These are phyloP conservation scores for Capillidium rhysosporum DNA, from an alignment of 371 early-diverging fungal genomes.

Conservation along the genomic window DNA sequence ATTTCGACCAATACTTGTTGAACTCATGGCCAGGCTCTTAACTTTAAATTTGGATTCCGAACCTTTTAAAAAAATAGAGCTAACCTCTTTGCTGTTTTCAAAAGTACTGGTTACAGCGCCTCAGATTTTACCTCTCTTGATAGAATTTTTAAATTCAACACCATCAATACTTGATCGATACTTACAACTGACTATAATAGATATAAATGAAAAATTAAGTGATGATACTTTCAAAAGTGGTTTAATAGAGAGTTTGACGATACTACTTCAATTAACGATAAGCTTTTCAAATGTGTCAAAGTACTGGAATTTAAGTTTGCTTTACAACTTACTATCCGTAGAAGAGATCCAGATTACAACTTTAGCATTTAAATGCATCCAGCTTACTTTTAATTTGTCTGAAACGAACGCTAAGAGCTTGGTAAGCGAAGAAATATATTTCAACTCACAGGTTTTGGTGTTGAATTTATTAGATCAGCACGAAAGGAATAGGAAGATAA, in stretches of 20 bases:
- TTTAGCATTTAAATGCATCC: neutral
- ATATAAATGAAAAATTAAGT: neutral
- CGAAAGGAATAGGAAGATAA: neutral
- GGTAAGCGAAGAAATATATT: neutral
- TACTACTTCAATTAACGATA: neutral
- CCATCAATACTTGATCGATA: conserved; percentile 27
- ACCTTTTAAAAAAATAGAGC: conserved; percentile 10
- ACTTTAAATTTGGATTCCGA: neutral
- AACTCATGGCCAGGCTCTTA: conserved; percentile 60
- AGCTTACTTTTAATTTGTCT: neutral
- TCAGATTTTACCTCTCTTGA: conserved; percentile 39
- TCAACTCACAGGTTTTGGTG: neutral
- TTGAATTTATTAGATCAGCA: conserved; percentile 4
- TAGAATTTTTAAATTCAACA: conserved; percentile 22
- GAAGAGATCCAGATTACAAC: neutral
- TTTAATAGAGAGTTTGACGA: neutral
- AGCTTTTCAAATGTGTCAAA: neutral
- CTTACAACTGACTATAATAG: neutral
- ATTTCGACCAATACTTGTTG: conserved; percentile 60
- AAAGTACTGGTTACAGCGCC: conserved; percentile 44
- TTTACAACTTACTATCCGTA: neutral
- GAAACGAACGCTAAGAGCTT: neutral
- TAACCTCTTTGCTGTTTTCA: conserved; percentile 37
- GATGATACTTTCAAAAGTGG: neutral
- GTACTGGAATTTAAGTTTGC: neutral